Conservation (phyloP, 169 alveolate genomes). For the Plasmodium coatneyi region DNA sequence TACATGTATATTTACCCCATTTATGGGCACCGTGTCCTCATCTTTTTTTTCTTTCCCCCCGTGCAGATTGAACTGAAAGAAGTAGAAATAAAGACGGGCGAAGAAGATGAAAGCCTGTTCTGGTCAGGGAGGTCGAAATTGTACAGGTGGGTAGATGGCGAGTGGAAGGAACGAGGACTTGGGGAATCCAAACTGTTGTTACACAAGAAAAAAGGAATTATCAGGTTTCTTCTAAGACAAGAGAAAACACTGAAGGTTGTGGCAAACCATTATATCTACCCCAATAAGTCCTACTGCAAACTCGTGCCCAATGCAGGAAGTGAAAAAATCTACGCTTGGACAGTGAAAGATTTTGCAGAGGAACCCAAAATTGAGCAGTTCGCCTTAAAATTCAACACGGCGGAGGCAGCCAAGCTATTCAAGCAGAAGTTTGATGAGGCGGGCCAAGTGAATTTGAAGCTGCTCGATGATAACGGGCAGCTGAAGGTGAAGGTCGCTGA, state of each 20-base stretch:
- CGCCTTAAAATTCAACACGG: slow-evolving; percentile 93
- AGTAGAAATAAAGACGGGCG: slow-evolving; percentile 95
- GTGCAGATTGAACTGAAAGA: slow-evolving; percentile 93
- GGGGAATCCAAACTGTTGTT: slow-evolving; percentile 96
- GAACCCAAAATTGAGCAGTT: slow-evolving; percentile 94
- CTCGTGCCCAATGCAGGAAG: slow-evolving; percentile 96
- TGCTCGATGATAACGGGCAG: slow-evolving; percentile 77
- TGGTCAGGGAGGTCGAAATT: slow-evolving; percentile 95
- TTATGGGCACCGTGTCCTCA: neutral
- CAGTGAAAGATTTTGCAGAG: slow-evolving; percentile 96
- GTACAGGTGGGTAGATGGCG: slow-evolving; percentile 93
- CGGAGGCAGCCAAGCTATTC: slow-evolving; percentile 91
- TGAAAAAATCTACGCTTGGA: slow-evolving; percentile 97
- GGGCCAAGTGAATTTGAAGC: slow-evolving; percentile 85
- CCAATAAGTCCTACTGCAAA: slow-evolving; percentile 88
- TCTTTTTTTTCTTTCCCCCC: neutral
- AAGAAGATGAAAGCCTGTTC: slow-evolving; percentile 95
- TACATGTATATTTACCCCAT: neutral
- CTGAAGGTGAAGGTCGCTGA: slow-evolving; percentile 43
- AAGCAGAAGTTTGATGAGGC: slow-evolving; percentile 93
- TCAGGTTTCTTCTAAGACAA: slow-evolving; percentile 95
- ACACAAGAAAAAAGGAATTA: slow-evolving; percentile 92
- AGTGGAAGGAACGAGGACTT: slow-evolving; percentile 98
- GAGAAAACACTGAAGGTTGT: slow-evolving; percentile 96
- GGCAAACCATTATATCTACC: slow-evolving; percentile 94